These are phyloP conservation scores for Boletellus ananiceps DNA, from an alignment of 768 basidiomycete species.

Conservation along the genomic window DNA sequence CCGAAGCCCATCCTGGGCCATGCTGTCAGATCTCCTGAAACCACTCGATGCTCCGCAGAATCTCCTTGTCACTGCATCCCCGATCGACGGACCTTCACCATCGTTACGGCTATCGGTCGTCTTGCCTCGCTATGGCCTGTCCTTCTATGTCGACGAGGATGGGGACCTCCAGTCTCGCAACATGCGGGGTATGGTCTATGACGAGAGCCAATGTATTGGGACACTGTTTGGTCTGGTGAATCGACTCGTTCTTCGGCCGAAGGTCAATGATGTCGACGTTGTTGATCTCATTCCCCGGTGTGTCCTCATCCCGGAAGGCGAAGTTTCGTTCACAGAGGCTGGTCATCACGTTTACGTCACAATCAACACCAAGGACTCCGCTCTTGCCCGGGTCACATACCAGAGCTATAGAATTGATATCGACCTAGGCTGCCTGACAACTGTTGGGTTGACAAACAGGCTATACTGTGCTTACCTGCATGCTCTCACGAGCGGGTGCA, in stretches of 20 bases:
- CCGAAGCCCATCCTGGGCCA: slow-evolving; percentile 23
- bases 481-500: slow-evolving; percentile 37
- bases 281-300: not conserved
- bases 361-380: not conserved
- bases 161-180: slow-evolving; percentile 37
- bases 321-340: slow-evolving; percentile 27
- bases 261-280: not conserved
- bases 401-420: slow-evolving; percentile 27
- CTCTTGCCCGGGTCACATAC: slow-evolving; percentile 8
- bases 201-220: slow-evolving; percentile 37
- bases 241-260: slow-evolving; percentile 37
- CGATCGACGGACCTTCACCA: not conserved
- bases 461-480: slow-evolving; percentile 43
- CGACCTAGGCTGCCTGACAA: slow-evolving; percentile 23
- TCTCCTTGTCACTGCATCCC: slow-evolving; percentile 17
- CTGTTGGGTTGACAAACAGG: slow-evolving; percentile 16
- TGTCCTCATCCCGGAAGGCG: slow-evolving; percentile 39
- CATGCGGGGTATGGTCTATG: slow-evolving; percentile 39
- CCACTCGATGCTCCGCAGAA: slow-evolving; percentile 20
- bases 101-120: slow-evolving; percentile 21
- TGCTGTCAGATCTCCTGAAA: slow-evolving; percentile 21
- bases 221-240: slow-evolving; percentile 41
- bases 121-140: slow-evolving; percentile 39
- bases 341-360: slow-evolving; percentile 11
- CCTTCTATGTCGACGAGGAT: slow-evolving; percentile 35